Base-by-base conservation (phyloP, 2,329 filamentous ascomycete species). In the Cryphonectria parasitica region DNA sequence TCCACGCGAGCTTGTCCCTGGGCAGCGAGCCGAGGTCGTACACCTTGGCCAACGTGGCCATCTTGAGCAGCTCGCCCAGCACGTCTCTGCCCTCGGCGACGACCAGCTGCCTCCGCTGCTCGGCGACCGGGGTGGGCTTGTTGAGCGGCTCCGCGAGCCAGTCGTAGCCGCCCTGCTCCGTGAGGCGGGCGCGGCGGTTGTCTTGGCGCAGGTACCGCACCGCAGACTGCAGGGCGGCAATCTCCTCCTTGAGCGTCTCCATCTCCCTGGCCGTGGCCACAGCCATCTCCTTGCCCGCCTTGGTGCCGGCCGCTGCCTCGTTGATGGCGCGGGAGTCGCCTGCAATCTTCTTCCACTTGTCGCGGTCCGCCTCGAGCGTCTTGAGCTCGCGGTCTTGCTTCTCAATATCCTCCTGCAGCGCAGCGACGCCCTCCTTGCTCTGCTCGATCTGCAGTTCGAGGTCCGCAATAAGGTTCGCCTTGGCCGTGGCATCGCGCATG, bases 401-500 rank as follows among this genome's bases (percentile, higher is more conserved):
- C 79, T 91, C 87, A 65, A 92, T 86, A 66, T 89, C 88, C 72
- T 91, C 89, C 74, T 86, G 85, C 70, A 92, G 85, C 66, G 85
- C 83, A 10, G 80, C 78, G 36, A 86, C 83, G 56, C 84, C 82
- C 70, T 84, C 80, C 73, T 86, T 84, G 36, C 87, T 84, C 25
- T 85, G 82, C 64, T 86, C 85, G 34, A 92, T 83, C 75, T 86
- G 83, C 45, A 81, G 81, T 79, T 93, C 91, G 17, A 94, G 84
- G 68, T 89, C 88, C 28, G 84, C 83, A 74, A 94, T 92, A 67
- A 86, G 87, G 66, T 90, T 88, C 19, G 92, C 89, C 80, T 95
- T 95, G 78, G 92, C 90, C 74, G 90, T 89, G 7, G 93, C 92
- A 77, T 97, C 94, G 70, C 91, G 90, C 90, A 96, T 95, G 70